Conservation (phyloP, 2,329 filamentous ascomycete species). For the Aspergillus udagawae region DNA sequence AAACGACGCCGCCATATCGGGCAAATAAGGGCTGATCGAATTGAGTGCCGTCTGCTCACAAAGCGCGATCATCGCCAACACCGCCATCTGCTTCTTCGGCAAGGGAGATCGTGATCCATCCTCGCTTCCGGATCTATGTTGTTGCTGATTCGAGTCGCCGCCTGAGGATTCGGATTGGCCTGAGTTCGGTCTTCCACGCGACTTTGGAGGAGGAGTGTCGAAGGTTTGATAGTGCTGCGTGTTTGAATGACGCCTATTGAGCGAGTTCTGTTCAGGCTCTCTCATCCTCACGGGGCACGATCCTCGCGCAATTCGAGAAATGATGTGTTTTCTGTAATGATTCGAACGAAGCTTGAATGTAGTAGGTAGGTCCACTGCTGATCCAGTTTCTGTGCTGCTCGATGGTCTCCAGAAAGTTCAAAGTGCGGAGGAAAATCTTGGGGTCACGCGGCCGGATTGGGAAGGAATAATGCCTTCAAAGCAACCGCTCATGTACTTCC, state of each 20-base stretch:
- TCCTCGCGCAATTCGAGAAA: background rate
- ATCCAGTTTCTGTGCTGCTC: background rate
- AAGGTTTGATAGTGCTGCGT: slow-evolving; percentile 48
- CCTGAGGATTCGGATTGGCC: slow-evolving; percentile 39
- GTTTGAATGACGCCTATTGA: slow-evolving; percentile 39
- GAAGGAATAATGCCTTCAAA: background rate
- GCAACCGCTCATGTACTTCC: background rate
- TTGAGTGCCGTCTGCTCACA: slow-evolving; percentile 96
- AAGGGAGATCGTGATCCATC: slow-evolving; percentile 59
- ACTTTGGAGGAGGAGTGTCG: slow-evolving; percentile 44
- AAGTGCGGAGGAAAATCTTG: background rate
- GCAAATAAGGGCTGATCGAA: slow-evolving; percentile 91
- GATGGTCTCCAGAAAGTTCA: background rate
- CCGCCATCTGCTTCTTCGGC: slow-evolving; percentile 74
- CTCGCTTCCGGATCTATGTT: slow-evolving; percentile 22
- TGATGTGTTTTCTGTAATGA: background rate
- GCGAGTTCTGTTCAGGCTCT: slow-evolving; percentile 23
- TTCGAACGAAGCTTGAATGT: background rate
- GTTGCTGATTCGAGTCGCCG: slow-evolving; percentile 23
- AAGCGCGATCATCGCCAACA: slow-evolving; percentile 83
- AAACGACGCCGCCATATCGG: slow-evolving; percentile 84
- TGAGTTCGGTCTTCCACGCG: slow-evolving; percentile 42
- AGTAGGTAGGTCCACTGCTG: background rate
- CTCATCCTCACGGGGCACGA: slow-evolving; percentile 20
- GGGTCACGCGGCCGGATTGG: background rate